Percentiles rank a stretch among this genome's conserved stretches.
Conservation (phyloP, 2,329 filamentous ascomycete genomes). For the Pseudogymnoascus sp. region DNA sequence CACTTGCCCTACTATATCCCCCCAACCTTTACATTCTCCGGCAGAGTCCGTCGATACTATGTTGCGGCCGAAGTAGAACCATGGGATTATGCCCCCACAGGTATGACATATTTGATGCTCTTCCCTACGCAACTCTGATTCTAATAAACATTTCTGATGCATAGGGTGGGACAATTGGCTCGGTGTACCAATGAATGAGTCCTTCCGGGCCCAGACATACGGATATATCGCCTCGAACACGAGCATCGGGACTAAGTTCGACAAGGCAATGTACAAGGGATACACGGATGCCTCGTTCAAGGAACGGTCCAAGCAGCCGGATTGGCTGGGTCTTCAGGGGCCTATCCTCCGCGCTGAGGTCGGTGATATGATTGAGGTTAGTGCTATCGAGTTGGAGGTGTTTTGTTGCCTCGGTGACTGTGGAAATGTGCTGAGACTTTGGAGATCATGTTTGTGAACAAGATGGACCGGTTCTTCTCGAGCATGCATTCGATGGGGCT, state of each 20-base stretch:
- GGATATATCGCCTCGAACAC: constrained; percentile 9
- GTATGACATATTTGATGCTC: background rate
- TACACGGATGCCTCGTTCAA: constrained; percentile 27
- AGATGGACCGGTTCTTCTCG: background rate
- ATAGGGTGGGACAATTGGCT: constrained; percentile 12
- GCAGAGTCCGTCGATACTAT: background rate
- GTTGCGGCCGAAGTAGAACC: background rate
- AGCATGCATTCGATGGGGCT: constrained; percentile 6
- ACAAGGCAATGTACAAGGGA: constrained; percentile 28
- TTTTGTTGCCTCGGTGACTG: background rate
- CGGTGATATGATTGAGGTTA: constrained; percentile 7
- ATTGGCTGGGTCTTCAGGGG: constrained; percentile 18
- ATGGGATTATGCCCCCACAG: background rate
- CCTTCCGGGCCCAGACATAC: constrained; percentile 10
- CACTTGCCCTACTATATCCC: background rate
- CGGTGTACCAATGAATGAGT: constrained; percentile 15
- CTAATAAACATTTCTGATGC: background rate
- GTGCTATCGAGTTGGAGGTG: background rate
- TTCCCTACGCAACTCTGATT: background rate
- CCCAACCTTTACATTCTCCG: background rate
- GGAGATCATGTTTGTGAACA: background rate
- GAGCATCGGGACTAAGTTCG: constrained; percentile 18
- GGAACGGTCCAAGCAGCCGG: constrained; percentile 19
- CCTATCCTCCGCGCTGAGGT: background rate
- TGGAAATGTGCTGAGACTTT: background rate